Percentiles rank a stretch among this genome's conserved stretches.
These are phyloP conservation scores for Hymenoscyphus linearis DNA, from an alignment of 2,329 filamentous ascomycete genomes.

Conservation along the genomic window DNA sequence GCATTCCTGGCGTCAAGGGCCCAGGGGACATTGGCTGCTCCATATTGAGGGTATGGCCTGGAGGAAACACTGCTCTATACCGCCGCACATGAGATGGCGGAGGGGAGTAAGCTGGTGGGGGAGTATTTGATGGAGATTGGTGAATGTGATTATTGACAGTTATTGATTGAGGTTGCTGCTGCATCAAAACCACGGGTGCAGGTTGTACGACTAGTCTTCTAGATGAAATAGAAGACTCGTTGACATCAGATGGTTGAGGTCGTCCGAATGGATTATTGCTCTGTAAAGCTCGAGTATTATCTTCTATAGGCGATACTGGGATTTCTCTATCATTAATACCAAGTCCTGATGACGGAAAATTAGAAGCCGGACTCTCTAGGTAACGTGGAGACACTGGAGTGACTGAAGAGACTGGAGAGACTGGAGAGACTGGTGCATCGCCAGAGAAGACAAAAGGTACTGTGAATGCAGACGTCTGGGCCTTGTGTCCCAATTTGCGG, in stretches of 20 bases:
- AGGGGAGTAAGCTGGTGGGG: slow-evolving; percentile 31
- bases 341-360: slow-evolving; percentile 5
- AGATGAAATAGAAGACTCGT: slow-evolving; percentile 6
- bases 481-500: slow-evolving; percentile 25
- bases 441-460: slow-evolving; percentile 24
- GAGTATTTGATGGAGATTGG: slow-evolving; percentile 11
- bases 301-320: slow-evolving; percentile 13
- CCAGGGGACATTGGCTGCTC: slow-evolving; percentile 53
- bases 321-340: slow-evolving; percentile 15
- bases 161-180: slow-evolving; percentile 4
- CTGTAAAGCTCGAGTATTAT: slow-evolving; percentile 12
- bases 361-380: slow-evolving; percentile 8
- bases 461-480: slow-evolving; percentile 24
- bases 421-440: slow-evolving; percentile 5
- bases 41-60: slow-evolving; percentile 41
- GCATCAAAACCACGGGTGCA: slow-evolving; percentile 7
- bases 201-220: slow-evolving; percentile 8
- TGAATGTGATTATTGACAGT: slow-evolving; percentile 5
- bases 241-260: slow-evolving; percentile 13
- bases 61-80: slow-evolving; percentile 55
- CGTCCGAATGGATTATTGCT: slow-evolving; percentile 27
- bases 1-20: slow-evolving; percentile 57
- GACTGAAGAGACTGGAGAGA: too few relatives aligned
- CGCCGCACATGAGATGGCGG: slow-evolving; percentile 27
- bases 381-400: slow-evolving; percentile 8